Conservation (phyloP, 1,284 basidiomycete species). For the Schizophyllum amplum region DNA sequence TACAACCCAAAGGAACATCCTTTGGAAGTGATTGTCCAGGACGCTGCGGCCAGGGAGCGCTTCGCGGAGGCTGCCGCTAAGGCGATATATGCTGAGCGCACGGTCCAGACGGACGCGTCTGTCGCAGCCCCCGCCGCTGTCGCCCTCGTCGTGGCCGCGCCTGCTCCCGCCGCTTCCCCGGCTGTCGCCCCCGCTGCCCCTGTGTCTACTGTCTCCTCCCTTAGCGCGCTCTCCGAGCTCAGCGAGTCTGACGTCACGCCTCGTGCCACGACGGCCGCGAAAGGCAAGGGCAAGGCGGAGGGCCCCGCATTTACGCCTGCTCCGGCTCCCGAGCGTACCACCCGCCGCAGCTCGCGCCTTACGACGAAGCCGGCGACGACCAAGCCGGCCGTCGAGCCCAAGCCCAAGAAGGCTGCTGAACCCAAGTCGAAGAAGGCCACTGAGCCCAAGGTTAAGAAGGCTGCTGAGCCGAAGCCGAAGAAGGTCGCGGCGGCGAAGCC, state of each 20-base stretch:
- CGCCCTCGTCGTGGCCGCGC: no score
- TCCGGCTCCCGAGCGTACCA: background rate
- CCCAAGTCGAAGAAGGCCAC: background rate
- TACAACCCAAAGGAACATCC: no score
- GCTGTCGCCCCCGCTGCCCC: no score
- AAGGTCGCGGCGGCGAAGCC: background rate
- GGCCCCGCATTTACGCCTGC: background rate
- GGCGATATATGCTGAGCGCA: no score
- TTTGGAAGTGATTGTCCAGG: no score
- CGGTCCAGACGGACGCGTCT: no score
- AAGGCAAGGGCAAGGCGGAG: background rate
- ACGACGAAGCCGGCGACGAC: background rate
- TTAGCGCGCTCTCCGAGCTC: no score
- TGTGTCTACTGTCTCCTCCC: background rate
- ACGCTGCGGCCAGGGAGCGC: no score
- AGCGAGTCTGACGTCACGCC: no score
- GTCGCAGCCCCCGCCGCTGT: no score
- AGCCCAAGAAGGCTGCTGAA: background rate
- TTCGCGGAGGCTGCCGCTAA: no score
- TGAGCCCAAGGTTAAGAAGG: background rate
- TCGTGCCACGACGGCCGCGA: no score
- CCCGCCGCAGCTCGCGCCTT: background rate
- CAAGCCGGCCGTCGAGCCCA: background rate
- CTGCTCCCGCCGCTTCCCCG: background rate
- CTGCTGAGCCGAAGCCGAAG: background rate